These are phyloP conservation scores for Trichoderma gamsii DNA, from an alignment of 495 filamentous ascomycete species.

Conservation along the genomic window DNA sequence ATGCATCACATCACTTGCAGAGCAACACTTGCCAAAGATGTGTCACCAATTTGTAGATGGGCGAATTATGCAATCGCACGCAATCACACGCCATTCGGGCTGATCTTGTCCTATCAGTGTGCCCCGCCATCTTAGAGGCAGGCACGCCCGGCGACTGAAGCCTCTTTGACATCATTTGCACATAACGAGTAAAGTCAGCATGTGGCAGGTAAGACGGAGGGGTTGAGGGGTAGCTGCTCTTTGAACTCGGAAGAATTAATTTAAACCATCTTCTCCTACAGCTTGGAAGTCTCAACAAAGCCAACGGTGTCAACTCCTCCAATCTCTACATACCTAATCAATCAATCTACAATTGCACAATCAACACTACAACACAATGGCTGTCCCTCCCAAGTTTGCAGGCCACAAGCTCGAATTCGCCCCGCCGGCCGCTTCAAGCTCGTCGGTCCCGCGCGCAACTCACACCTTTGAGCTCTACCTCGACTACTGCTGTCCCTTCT, in stretches of 20 bases:
- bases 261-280: neutral
- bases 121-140: neutral
- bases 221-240: neutral
- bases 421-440: slow-evolving; percentile 26
- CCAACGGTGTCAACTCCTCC: neutral
- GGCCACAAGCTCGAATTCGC: slow-evolving; percentile 55
- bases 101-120: neutral
- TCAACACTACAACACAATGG: slow-evolving; percentile 44
- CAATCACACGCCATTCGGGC: slow-evolving; percentile 1
- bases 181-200: neutral
- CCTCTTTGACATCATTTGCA: neutral
- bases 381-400: slow-evolving; percentile 70
- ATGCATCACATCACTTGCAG: neutral
- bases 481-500: slow-evolving; percentile 78
- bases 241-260: neutral
- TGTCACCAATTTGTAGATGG: neutral
- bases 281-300: too few relatives aligned
- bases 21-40: neutral
- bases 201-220: neutral
- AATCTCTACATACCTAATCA: neutral
- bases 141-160: neutral
- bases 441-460: slow-evolving; percentile 39
- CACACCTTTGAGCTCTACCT: slow-evolving; percentile 79
- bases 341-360: neutral
- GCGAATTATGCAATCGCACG: neutral